phyloP scores from a whole-genome alignment of 2,329 filamentous ascomycete genomes.

The Raffaelea arxii region DNA sequence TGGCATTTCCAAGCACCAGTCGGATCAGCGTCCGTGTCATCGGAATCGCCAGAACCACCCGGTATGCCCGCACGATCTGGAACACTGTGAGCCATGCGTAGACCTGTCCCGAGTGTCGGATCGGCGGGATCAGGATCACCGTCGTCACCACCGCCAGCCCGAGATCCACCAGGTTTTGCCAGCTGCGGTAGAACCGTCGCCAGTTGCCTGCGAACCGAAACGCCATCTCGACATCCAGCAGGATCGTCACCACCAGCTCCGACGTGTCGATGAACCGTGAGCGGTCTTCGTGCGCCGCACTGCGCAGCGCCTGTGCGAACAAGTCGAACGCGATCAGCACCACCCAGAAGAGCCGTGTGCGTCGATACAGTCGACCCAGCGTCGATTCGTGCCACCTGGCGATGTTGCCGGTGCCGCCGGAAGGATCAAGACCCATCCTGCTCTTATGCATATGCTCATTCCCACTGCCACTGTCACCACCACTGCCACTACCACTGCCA shows the following conservation, averaged over 20 bases:
- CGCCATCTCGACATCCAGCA: slow-evolving; percentile 74
- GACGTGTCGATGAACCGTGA: slow-evolving; percentile 57
- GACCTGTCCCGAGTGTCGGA: slow-evolving; percentile 57
- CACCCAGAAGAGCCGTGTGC: slow-evolving; percentile 70
- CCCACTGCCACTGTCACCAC: no score
- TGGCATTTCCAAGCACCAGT: slow-evolving; percentile 80
- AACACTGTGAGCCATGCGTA: slow-evolving; percentile 91
- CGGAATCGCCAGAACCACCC: slow-evolving; percentile 80
- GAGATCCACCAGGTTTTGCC: slow-evolving; percentile 72
- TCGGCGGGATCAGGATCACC: slow-evolving; percentile 75
- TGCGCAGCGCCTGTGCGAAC: slow-evolving; percentile 69
- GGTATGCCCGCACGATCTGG: slow-evolving; percentile 85
- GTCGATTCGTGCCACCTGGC: slow-evolving; percentile 29
- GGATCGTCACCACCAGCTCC: slow-evolving; percentile 66
- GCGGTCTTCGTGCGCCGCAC: slow-evolving; percentile 60
- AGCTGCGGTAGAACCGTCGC: slow-evolving; percentile 65
- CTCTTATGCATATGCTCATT: no score
- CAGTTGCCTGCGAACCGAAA: slow-evolving; percentile 71
- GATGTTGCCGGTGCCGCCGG: slow-evolving; percentile 26
- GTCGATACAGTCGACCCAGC: slow-evolving; percentile 65
- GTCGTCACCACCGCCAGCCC: slow-evolving; percentile 70
- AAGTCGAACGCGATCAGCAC: slow-evolving; percentile 69
- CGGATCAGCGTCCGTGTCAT: slow-evolving; percentile 80
- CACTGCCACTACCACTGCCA: no score
- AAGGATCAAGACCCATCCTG: no score